Evolutionary conservation across 495 filamentous ascomycete species (phyloP).

Genomic region (Daldinia decipiens): DNA sequence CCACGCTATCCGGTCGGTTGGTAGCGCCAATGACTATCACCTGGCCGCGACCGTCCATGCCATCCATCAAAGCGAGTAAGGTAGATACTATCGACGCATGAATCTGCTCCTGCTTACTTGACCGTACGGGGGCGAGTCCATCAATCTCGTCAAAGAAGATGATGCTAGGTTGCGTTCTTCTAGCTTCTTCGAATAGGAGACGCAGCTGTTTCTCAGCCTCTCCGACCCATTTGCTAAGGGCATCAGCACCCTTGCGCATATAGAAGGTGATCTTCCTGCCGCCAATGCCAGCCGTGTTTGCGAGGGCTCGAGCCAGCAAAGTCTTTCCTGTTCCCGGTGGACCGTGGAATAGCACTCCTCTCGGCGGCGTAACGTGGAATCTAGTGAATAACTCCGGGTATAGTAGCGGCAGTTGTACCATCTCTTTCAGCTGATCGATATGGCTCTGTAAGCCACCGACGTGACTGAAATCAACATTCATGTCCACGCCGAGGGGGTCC

Average conservation of each 20-base stretch:
- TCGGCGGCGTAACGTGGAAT: conserved; percentile 91
- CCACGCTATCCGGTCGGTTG: conserved; percentile 96
- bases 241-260: conserved; percentile 98
- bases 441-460: conserved; percentile 92
- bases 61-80: conserved; percentile 94
- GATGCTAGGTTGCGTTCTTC: conserved; percentile 94
- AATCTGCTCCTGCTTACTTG: conserved; percentile 97
- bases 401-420: conserved; percentile 91
- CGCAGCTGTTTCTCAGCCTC: conserved; percentile 95
- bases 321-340: conserved; percentile 99
- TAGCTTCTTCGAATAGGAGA: conserved; percentile 92
- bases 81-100: conserved; percentile 98
- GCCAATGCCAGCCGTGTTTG: conserved; percentile 77
- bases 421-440: conserved; percentile 96
- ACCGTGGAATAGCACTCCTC: conserved; percentile 95
- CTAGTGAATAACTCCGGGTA: conserved; percentile 95
- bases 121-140: conserved; percentile 92
- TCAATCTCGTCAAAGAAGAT: conserved; percentile 99
- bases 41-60: conserved; percentile 97
- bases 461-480: conserved; percentile 88
- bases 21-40: conserved; percentile 98
- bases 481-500: conserved; percentile 91
- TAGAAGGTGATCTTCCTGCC: conserved; percentile 97
- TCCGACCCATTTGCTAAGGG: conserved; percentile 97
- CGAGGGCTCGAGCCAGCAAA: conserved; percentile 87